Base-by-base conservation (phyloP, 768 basidiomycete species). In the Trametes gibbosa region DNA sequence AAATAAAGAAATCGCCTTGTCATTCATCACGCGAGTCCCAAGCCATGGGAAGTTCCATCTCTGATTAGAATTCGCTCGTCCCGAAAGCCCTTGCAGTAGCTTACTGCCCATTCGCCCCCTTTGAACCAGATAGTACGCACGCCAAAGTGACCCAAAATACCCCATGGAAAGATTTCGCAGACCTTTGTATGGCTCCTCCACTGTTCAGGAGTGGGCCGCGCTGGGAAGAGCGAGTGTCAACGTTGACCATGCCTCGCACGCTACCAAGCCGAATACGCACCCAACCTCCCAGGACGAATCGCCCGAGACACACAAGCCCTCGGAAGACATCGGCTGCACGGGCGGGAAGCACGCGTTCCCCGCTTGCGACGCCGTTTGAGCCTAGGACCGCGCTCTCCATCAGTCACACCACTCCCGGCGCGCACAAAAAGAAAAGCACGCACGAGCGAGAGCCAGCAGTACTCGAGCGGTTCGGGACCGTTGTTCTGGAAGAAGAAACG, bases 401-500 rank as follows among this genome's bases (percentile, higher is more conserved):
- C 29, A 43, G 17, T n/a, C 10, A 43, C 32, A 43, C 32, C 2
- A 43, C 8, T 50, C 8, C 24, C n/a, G n/a, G 25, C 29, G 13
- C 13, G 13, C 21, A 23, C 17, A 2, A 10, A 12, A 21, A 21
- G 35, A 29, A 27, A 25, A 9, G 17, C 5, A 46, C 61, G 50
- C n/a, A 60, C 64, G 46, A 67, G 53, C 3, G 57, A 41, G 25
- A 50, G 46, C 65, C 66, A 66, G 59, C 68, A 69, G 64, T 59
- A 67, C 29, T 58, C 51, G 34, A 66, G 54, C 39, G 66, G 42
- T 5, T n/a, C 7, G 25, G 59, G 55, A 24, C 59, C 62, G 56
- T 52, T 34, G 63, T 68, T 68, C 60, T 65, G 59, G 55, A 69
- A 68, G 61, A 58, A 66, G 60, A 63, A 62, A 34, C 63, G 63